Base-by-base conservation (phyloP, 2,329 filamentous ascomycete species). In the Microcyclospora pomicola region DNA sequence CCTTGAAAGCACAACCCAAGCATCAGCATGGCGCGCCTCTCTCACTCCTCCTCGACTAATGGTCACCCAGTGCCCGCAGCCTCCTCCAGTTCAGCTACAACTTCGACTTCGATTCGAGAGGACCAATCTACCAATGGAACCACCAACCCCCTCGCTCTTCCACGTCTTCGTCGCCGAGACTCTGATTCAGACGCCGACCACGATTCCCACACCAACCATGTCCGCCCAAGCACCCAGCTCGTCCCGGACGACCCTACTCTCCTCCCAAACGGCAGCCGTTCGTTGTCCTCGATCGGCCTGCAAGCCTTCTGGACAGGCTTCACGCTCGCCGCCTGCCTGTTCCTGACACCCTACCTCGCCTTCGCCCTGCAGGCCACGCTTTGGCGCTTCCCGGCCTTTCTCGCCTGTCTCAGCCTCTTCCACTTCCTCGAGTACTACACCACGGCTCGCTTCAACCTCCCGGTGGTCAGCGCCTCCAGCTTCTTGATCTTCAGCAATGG, bases 391-490 rank as follows among this genome's bases (percentile, higher is more conserved):
- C 67, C 69, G 7, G 67, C 72, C 57, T 88, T 88, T 64, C 53
- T 80, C 34, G 64, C 65, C 36, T 66, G 76, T 11, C 77, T 96
- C 34, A 72, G 79, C 16, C 51, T 80, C 24, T 96, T 96, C 64
- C 91, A 98, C 67, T 96, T 94, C 63, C 77, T 96, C 59, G 91
- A 98, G 63, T 98, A 87, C 68, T 93, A 78, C 70, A 84, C 79
- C 27, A 95, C 88, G 0, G 87, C 88, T 7, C 67, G 71, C 39
- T 83, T 82, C 64, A 96, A 96, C 61, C 84, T 83, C 0, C 69
- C 71, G 12, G 69, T 76, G 36, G 84, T 83, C 14, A 73, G 70
- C 15, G 67, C 87, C 14, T 72, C 73, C 37, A 81, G 83, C 28
- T 98, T 92, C 59, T 73, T 98, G 11, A 70, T 96, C 28, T 80